These are phyloP conservation scores for Russula vinacea DNA, from an alignment of 768 basidiomycete genomes.

Conservation along the genomic window DNA sequence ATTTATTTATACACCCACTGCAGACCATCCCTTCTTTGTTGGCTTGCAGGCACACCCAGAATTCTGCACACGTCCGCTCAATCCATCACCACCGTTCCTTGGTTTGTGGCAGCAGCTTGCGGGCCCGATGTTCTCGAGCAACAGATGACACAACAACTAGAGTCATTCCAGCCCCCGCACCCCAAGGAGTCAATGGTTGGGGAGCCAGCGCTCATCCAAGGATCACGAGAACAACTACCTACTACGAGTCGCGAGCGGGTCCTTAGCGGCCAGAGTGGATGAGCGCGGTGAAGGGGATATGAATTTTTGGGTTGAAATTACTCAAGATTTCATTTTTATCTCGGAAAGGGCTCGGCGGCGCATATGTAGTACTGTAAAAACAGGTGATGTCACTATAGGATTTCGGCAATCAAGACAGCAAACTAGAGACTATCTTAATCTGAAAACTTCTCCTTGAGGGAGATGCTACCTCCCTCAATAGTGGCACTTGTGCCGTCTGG, in stretches of 20 bases:
- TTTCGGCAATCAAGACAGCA: neutral
- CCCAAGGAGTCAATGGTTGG: slow-evolving; percentile 75
- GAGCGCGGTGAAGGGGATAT: no score
- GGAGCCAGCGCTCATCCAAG: slow-evolving; percentile 52
- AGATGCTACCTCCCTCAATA: neutral
- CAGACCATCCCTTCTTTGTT: slow-evolving; percentile 92
- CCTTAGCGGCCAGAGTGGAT: slow-evolving; percentile 17
- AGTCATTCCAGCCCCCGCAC: slow-evolving; percentile 68
- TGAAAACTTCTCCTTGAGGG: no score
- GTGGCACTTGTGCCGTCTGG: no score
- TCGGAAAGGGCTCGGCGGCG: no score
- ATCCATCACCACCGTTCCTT: slow-evolving; percentile 96
- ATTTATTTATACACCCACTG: neutral
- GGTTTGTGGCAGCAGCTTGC: slow-evolving; percentile 87
- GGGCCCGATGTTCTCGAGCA: slow-evolving; percentile 55
- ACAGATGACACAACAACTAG: slow-evolving; percentile 63
- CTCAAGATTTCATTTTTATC: neutral
- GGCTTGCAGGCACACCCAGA: slow-evolving; percentile 97
- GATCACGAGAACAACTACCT: slow-evolving; percentile 30
- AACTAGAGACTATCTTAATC: no score
- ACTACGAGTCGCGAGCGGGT: slow-evolving; percentile 23
- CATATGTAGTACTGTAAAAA: no score
- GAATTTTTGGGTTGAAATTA: no score
- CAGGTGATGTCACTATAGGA: neutral
- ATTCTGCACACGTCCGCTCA: slow-evolving; percentile 95